Evolutionary conservation across 331 rosid species (phyloP), one percentile per base, ranked within the genome.

Genomic region (Malus hybrid): DNA sequence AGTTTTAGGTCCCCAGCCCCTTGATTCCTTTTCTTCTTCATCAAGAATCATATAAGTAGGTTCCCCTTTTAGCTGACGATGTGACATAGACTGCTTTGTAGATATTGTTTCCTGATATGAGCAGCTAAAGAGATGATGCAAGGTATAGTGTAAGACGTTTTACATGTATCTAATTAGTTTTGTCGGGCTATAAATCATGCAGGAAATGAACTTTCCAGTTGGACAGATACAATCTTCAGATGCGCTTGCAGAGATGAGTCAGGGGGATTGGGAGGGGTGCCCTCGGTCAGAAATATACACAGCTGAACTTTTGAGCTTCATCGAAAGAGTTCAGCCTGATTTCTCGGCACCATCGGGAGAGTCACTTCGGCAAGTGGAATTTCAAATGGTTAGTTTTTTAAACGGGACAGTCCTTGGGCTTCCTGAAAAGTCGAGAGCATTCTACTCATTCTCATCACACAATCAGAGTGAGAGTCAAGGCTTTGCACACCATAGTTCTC

Each of bases 191-290:
- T 32, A 46, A 75, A 55, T 61, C 44, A n/a, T 66, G 81, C 86
- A 93, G 97, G 99, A 95, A 84, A 70, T 87, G 79, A 85, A 81
- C 73, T 84, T 87, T 79, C 72, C 85, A 1, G 96, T 88, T 80
- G 97, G 89, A 64, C 96, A 81, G 75, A 92, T 95, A 66, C 97
- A 90, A 81, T 77, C 88, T 64, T 81, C 92, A 2, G 97, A 92
- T 30, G 85, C 92, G 10, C 92, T 95, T 78, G 65, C 75, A 48
- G 99, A 95, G 93, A 90, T 95, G 87, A 95, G 97, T 80, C 99
- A 87, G 75, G 99, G 99, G 58, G 89, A 86, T 66, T 95, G 99
- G 99, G 99, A 95, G 85, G 93, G 97, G 69, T 90, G 97, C 87
- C 87, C 84, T 68, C 93, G 87, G 29, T 95, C 97, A 20, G 99